A percentile compares a stretch with the other conserved stretches of the same genome.
Conservation (phyloP, 2,329 filamentous ascomycete species). For the Emergomyces pasteurianus region DNA sequence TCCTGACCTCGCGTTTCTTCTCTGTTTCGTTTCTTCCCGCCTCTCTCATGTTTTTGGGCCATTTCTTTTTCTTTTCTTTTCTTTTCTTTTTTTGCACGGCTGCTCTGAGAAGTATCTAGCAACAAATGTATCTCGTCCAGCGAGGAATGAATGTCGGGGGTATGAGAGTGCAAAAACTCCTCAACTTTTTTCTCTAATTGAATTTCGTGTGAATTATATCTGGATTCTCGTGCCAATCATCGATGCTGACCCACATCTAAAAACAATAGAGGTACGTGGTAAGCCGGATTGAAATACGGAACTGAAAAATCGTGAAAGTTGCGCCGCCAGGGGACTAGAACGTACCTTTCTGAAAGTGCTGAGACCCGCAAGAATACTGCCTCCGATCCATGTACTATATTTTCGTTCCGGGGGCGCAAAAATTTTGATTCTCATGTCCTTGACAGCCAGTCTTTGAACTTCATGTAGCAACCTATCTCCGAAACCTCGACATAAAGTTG, state of each 20-base stretch:
- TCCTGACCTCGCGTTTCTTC: neutral
- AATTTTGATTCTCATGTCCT: slow-evolving; percentile 99
- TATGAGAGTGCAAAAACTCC: neutral
- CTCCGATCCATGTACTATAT: slow-evolving; percentile 98
- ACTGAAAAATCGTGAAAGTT: neutral
- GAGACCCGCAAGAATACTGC: slow-evolving; percentile 88
- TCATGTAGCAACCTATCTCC: slow-evolving; percentile 85
- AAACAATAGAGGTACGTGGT: neutral
- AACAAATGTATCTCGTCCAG: slow-evolving; percentile 1
- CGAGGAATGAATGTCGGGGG: neutral
- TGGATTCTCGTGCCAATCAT: slow-evolving; percentile 99
- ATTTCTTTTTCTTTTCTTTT: too few species aligned
- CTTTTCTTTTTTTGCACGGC: neutral
- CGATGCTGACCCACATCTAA: slow-evolving; percentile 99
- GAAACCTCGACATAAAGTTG: slow-evolving; percentile 92
- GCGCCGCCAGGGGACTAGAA: slow-evolving; percentile 5
- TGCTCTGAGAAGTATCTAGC: neutral
- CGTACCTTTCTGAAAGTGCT: slow-evolving; percentile 96
- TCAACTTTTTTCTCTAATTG: slow-evolving; percentile 42
- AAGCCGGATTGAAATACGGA: slow-evolving; percentile 1
- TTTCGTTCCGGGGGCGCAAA: slow-evolving; percentile 95
- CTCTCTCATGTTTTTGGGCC: neutral
- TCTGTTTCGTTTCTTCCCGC: neutral
- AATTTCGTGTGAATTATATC: slow-evolving; percentile 99
- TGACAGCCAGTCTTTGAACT: slow-evolving; percentile 84